Evolutionary conservation across 805 yeast genomes (phyloP).

Genomic region (Schwanniomyces yamadae): DNA sequence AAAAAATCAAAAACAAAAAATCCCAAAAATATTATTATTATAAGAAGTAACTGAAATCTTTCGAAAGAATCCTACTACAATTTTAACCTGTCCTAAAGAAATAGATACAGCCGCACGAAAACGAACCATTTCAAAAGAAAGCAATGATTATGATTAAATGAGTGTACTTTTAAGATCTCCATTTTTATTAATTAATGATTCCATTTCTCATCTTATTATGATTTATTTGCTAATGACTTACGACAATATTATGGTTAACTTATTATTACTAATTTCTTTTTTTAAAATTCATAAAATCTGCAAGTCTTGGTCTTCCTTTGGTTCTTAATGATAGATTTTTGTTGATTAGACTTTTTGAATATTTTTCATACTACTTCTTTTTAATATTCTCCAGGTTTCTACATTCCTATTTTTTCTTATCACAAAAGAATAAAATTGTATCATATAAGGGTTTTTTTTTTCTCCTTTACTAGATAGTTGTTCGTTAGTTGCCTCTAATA

Average conservation of each 20-base stretch:
- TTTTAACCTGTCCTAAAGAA: too few relatives aligned
- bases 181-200: slow-evolving; percentile 3
- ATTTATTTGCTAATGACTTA: slow-evolving; percentile 4
- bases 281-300: slow-evolving; percentile 1
- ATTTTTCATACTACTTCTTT: not conserved
- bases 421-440: not conserved
- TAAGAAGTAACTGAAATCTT: slow-evolving; percentile 1
- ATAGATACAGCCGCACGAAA: not conserved
- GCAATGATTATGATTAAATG: slow-evolving; percentile 1
- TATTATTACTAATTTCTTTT: slow-evolving; percentile 2
- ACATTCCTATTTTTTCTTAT: not conserved
- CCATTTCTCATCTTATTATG: not conserved
- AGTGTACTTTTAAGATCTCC: slow-evolving; percentile 2
- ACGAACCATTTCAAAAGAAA: not conserved
- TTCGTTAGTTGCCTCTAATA: not conserved
- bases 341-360: slow-evolving; percentile 4
- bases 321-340: slow-evolving; percentile 11
- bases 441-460: not conserved
- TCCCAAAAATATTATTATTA: not conserved
- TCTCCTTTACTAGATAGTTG: not conserved
- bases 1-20: slow-evolving; percentile 1
- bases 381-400: not conserved
- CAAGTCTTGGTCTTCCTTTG: slow-evolving; percentile 2
- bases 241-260: slow-evolving; percentile 2
- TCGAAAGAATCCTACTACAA: too few relatives aligned